phyloP scores from a whole-genome alignment of 2,329 filamentous ascomycete species.

The Lachnellula suecica region DNA sequence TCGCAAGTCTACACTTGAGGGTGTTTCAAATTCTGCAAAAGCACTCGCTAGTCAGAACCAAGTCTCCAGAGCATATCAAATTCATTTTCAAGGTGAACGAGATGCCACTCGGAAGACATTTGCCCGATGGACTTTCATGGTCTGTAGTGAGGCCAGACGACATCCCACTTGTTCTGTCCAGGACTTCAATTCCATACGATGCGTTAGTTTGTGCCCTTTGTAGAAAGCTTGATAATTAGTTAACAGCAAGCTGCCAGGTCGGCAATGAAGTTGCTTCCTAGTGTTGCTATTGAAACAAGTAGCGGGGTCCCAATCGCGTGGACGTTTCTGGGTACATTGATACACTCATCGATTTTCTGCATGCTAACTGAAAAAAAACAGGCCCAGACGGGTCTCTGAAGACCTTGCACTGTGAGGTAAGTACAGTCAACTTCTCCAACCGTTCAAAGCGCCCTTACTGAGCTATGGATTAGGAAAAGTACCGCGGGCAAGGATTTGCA shows the following conservation, averaged over 20 bases:
- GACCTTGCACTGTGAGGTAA: slow-evolving; percentile 58
- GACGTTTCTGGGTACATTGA: slow-evolving; percentile 47
- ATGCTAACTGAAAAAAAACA: slow-evolving; percentile 20
- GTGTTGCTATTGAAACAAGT: slow-evolving; percentile 40
- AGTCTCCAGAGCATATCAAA: slow-evolving; percentile 44
- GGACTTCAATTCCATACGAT: slow-evolving; percentile 52
- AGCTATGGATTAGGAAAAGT: slow-evolving; percentile 42
- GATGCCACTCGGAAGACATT: slow-evolving; percentile 38
- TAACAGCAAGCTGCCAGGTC: slow-evolving; percentile 31
- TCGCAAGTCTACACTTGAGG: slow-evolving; percentile 43
- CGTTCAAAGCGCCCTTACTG: not conserved
- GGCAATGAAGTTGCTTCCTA: slow-evolving; percentile 45
- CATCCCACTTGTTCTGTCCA: slow-evolving; percentile 51
- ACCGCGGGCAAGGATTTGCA: slow-evolving; percentile 61
- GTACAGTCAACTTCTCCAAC: not conserved
- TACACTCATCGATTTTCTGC: not conserved
- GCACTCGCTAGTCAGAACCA: slow-evolving; percentile 27
- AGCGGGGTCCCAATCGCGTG: slow-evolving; percentile 58
- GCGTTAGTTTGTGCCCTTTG: not conserved
- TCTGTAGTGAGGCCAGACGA: slow-evolving; percentile 50
- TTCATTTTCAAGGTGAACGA: slow-evolving; percentile 54
- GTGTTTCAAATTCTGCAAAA: slow-evolving; percentile 32
- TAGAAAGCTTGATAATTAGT: not conserved
- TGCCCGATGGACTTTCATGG: slow-evolving; percentile 55
- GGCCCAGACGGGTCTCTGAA: slow-evolving; percentile 62